Conservation (phyloP, 495 filamentous ascomycete species). For the Chaetomium tenue region DNA sequence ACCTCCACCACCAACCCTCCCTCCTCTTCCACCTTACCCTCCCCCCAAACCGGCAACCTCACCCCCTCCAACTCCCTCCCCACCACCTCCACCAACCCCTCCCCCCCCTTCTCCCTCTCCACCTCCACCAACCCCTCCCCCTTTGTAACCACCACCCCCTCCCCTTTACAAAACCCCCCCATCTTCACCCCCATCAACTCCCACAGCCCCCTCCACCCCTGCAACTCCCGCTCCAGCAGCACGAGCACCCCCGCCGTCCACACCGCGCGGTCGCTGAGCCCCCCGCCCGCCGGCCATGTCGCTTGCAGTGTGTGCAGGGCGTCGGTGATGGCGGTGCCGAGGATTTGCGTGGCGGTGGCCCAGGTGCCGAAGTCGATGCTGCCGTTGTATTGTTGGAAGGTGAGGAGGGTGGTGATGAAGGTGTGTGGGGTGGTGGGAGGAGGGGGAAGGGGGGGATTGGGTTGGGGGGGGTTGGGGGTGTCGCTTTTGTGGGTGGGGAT, state of each 20-base stretch:
- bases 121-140: too few species aligned
- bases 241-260: background rate
- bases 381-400: background rate
- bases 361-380: background rate
- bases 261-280: background rate
- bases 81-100: background rate
- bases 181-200: conserved; percentile 15
- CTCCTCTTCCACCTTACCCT: background rate
- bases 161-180: background rate
- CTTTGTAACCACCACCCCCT: too few species aligned
- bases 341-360: background rate
- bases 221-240: conserved; percentile 7
- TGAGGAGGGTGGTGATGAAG: background rate
- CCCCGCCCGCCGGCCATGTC: background rate
- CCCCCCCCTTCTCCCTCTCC: too few species aligned
- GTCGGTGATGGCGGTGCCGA: background rate
- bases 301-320: background rate
- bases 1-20: too few species aligned
- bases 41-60: background rate
- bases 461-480: background rate
- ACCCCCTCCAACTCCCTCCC: background rate
- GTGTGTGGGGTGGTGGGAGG: too few species aligned
- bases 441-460: background rate
- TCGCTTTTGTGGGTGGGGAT: too few species aligned
- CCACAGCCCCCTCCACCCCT: conserved; percentile 6